phyloP scores from a whole-genome alignment of 2,329 filamentous ascomycete species.

The Verticillium klebahnii region DNA sequence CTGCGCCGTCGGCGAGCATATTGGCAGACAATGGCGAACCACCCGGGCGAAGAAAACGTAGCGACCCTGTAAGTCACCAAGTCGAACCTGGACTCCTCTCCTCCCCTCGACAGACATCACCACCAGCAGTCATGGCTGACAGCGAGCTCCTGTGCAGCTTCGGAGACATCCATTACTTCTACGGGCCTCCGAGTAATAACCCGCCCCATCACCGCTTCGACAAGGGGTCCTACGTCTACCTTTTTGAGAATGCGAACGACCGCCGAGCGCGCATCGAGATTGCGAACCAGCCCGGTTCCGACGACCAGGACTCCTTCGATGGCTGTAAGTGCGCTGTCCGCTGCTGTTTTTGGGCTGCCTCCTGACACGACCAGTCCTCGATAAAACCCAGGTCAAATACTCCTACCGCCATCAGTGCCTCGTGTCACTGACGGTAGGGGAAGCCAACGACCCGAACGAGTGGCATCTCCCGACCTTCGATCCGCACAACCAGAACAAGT shows the following conservation, averaged over 20 bases:
- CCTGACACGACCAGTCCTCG: slow-evolving; percentile 50
- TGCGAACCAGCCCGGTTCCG: slow-evolving; percentile 68
- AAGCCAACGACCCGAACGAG: slow-evolving; percentile 47
- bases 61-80: slow-evolving; percentile 41
- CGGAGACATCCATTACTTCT: slow-evolving; percentile 75
- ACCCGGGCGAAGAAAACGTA: slow-evolving; percentile 45
- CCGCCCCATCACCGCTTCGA: slow-evolving; percentile 79
- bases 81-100: background rate
- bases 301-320: slow-evolving; percentile 75
- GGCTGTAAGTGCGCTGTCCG: slow-evolving; percentile 53
- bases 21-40: slow-evolving; percentile 33
- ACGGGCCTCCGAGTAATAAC: slow-evolving; percentile 59
- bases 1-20: background rate
- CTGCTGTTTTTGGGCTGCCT: background rate
- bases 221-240: slow-evolving; percentile 73
- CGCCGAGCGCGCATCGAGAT: slow-evolving; percentile 68
- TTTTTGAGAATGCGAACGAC: slow-evolving; percentile 68
- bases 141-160: slow-evolving; percentile 48
- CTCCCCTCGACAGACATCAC: background rate
- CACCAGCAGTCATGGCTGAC: slow-evolving; percentile 16
- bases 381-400: slow-evolving; percentile 61
- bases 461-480: slow-evolving; percentile 76
- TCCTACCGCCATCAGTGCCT: slow-evolving; percentile 71
- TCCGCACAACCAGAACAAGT: slow-evolving; percentile 68
- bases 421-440: slow-evolving; percentile 62